A percentile compares a stretch with the other conserved stretches of the same genome.
phyloP scores from a whole-genome alignment of 164 flowering plant species.

The Vitis rupestris region DNA sequence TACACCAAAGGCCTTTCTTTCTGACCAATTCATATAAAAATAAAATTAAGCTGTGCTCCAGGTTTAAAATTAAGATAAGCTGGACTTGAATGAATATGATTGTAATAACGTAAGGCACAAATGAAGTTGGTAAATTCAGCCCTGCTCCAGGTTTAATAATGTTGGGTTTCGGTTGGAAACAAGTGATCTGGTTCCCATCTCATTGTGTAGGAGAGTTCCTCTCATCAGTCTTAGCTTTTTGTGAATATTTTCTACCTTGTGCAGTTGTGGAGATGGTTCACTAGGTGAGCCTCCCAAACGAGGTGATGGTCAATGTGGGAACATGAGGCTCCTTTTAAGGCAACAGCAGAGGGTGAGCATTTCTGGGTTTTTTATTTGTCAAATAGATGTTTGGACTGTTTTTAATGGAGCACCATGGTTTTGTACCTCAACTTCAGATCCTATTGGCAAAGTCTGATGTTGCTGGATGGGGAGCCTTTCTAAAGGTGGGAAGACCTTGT shows the following conservation, averaged over 20 bases:
- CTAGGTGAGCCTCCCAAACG: conserved; percentile 75
- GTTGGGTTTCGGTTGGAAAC: no score
- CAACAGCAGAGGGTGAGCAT: conserved; percentile 83
- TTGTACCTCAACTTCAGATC: conserved; percentile 42
- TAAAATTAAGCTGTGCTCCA: no score
- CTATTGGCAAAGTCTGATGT: conserved; percentile 86
- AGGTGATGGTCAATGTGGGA: conserved; percentile 95
- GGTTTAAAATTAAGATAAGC: no score
- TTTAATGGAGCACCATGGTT: not conserved
- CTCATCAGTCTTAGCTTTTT: not conserved
- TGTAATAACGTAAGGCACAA: no score
- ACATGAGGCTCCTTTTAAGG: conserved; percentile 89
- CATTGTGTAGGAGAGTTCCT: not conserved
- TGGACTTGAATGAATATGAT: no score
- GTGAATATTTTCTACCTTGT: not conserved
- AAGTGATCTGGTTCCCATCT: not conserved
- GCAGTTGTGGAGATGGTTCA: conserved; percentile 93
- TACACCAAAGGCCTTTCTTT: no score
- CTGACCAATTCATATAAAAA: no score
- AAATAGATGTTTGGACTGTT: conserved; percentile 1
- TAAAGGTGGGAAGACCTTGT: conserved; percentile 53
- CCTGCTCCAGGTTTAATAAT: no score
- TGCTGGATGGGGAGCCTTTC: conserved; percentile 99
- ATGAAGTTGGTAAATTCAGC: no score
- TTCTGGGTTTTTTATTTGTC: not conserved